Evolutionary conservation across 1,139 yeast genomes (phyloP).

Genomic region (Yamadazyma conglobata): DNA sequence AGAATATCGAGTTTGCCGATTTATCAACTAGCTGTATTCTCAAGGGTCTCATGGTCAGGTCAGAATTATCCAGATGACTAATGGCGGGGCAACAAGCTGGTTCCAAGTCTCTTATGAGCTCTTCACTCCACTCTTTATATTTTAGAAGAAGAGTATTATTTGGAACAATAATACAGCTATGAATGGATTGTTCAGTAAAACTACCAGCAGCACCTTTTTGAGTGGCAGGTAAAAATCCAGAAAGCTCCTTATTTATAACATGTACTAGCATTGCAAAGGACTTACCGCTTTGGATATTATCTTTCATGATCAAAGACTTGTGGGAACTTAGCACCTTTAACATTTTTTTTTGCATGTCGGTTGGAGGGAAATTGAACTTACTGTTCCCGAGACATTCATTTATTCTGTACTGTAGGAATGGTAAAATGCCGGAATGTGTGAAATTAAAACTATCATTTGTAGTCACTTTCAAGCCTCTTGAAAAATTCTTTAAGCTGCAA

Average conservation of each 20-base stretch:
- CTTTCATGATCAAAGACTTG: conserved; percentile 16
- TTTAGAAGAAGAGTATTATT: conserved; percentile 22
- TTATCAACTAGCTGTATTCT: conserved; percentile 16
- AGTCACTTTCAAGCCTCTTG: too few species aligned
- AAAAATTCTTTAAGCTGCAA: too few species aligned
- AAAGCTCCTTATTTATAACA: conserved; percentile 20
- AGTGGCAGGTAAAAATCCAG: neutral
- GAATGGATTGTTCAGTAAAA: conserved; percentile 17
- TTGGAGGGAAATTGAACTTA: conserved; percentile 19
- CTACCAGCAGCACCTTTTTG: conserved; percentile 9
- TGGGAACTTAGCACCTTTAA: conserved; percentile 17
- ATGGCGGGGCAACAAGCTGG: conserved; percentile 18
- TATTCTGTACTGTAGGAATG: conserved; percentile 25
- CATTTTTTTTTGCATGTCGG: conserved; percentile 22
- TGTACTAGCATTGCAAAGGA: conserved; percentile 22
- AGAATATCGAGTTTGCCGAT: neutral
- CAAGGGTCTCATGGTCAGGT: conserved; percentile 26
- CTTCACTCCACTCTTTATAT: conserved; percentile 15
- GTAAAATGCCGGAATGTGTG: conserved; percentile 23
- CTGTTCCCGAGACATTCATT: conserved; percentile 15
- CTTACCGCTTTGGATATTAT: conserved; percentile 23
- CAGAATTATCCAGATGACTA: too few species aligned
- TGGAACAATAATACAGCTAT: conserved; percentile 25
- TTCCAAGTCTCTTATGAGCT: conserved; percentile 19
- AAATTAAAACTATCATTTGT: conserved; percentile 16